These are phyloP conservation scores for Cinchona pubescens DNA, from an alignment of 257 asterid species.

Conservation along the genomic window DNA sequence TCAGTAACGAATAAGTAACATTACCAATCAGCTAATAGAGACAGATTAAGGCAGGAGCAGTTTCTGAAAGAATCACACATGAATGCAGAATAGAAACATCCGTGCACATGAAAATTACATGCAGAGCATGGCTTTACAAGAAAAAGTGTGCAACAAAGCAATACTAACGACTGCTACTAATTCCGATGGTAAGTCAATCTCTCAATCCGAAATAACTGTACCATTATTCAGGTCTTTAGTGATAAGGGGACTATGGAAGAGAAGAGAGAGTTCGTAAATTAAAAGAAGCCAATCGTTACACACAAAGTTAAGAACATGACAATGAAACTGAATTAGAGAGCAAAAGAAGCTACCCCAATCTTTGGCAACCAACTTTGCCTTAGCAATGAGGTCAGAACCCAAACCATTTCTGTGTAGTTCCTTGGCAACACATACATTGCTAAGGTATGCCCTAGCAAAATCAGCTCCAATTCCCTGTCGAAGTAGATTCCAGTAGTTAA, in stretches of 20 bases:
- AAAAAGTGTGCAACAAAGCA: neutral
- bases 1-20: neutral
- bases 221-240: neutral
- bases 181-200: too few relatives aligned
- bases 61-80: neutral
- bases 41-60: neutral
- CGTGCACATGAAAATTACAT: neutral
- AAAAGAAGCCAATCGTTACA: neutral
- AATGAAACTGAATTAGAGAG: neutral
- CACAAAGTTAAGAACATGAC: neutral
- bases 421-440: constrained; percentile 83
- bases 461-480: constrained; percentile 82
- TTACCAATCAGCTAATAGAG: neutral
- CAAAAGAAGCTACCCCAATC: constrained; percentile 64
- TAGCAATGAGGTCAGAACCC: constrained; percentile 65
- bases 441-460: constrained; percentile 86
- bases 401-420: constrained; percentile 84
- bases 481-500: constrained; percentile 8
- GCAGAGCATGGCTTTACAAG: neutral
- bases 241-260: neutral
- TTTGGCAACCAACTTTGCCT: constrained; percentile 65
- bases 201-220: too few relatives aligned
- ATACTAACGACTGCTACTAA: neutral
- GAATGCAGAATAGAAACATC: neutral
- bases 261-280: neutral